Base-by-base conservation (phyloP, 2,329 filamentous ascomycete genomes). In the Phialophora tarda region DNA sequence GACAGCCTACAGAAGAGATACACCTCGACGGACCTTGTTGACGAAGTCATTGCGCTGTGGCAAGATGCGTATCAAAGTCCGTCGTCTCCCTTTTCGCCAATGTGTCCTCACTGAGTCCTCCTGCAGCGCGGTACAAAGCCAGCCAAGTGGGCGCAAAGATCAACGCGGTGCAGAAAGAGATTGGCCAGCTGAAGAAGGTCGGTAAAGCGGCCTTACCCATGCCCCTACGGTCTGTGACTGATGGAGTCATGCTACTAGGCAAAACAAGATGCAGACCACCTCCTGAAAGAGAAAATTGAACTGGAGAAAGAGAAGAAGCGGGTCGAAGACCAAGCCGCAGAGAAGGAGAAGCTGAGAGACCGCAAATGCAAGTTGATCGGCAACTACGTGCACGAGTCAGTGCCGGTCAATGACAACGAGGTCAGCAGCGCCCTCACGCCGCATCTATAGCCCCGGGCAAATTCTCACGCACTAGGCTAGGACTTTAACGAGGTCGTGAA, bases 141-240 rank as follows among this genome's bases (percentile, higher is more conserved):
- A 92, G 89, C 23, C 92, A 96, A 78, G 86, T 95, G 73, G 90
- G 90, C 72, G 88, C 88, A 74, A 88, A 91, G 81, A 93, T 97
- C 80, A 98, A 98, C 81, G 88, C 86, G 23, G 86, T 92, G 32
- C 91, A 96, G 78, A 97, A 96, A 81, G 88, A 93, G 77, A 96
- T 98, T 76, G 92, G 91, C 21, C 83, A 86, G 75, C 96, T 94
- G 84, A 97, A 96, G 83, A 97, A 96, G 89, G 88, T 88, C 44
- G 28, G 51, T 62, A 10, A 34, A 41, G 38, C 6, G 28, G 8
- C 54, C 47, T 14, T 24, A 34, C 44, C 11, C 24, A 30, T 8
- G 23, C 28, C 28, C n/a, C 24, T 26, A 32, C 17, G 17, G 11
- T 21, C 23, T 34, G 21, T 21, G 23, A 57, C 64, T 66, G 47